These are phyloP conservation scores for Parathielavia hyrcaniae DNA, from an alignment of 495 filamentous ascomycete species.

Conservation along the genomic window DNA sequence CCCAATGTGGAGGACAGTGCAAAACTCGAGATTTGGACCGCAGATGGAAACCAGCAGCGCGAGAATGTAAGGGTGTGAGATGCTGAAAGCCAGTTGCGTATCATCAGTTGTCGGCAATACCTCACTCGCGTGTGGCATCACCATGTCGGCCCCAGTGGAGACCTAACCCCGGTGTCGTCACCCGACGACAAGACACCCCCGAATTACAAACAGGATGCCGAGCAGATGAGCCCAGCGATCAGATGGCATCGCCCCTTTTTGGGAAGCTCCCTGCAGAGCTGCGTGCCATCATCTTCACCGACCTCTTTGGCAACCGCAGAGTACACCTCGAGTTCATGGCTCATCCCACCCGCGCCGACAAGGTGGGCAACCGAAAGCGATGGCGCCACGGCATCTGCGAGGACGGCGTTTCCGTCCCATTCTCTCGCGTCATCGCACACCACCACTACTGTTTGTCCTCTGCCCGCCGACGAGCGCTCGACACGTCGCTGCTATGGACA, in stretches of 20 bases:
- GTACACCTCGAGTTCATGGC: slow-evolving; percentile 17
- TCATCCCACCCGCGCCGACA: slow-evolving; percentile 16
- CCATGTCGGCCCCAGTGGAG: no score
- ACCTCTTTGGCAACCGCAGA: slow-evolving; percentile 12
- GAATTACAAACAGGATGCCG: no score
- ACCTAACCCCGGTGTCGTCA: no score
- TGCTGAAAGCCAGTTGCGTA: no score
- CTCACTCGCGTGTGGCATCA: no score
- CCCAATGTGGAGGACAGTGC: no score
- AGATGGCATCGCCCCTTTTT: slow-evolving; percentile 15
- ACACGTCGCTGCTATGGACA: slow-evolving; percentile 14
- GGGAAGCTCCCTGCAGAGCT: slow-evolving; percentile 15
- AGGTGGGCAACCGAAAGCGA: slow-evolving; percentile 12
- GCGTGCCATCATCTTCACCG: slow-evolving; percentile 13
- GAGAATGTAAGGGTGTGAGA: no score
- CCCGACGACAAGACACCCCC: background rate
- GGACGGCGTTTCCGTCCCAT: background rate
- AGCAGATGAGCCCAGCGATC: background rate
- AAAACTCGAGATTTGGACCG: no score
- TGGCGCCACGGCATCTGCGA: slow-evolving; percentile 19
- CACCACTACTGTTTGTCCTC: slow-evolving; percentile 13
- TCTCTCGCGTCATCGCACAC: background rate
- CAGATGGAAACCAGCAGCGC: no score
- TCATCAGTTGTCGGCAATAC: no score
- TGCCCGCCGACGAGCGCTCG: slow-evolving; percentile 7